Evolutionary conservation across 352 stramenopile genomes (phyloP), one percentile per base, ranked within the genome.

Genomic region (Pelagophyceae sp.): DNA sequence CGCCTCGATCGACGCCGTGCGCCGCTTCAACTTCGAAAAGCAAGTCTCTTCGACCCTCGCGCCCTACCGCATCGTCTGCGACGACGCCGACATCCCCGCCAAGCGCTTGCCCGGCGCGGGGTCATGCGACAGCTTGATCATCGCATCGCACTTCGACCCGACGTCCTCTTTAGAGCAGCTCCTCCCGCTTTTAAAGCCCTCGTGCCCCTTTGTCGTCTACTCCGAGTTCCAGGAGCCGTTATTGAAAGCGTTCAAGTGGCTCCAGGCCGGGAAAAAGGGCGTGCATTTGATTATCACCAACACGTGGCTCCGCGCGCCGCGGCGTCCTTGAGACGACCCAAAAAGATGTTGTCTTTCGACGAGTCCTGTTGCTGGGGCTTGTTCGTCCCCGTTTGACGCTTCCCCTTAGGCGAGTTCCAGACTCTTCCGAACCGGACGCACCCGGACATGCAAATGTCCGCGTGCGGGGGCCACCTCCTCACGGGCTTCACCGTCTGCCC

Each of bases 361-460:
- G n/a, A n/a, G n/a, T n/a, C n/a, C n/a, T n/a, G n/a, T n/a, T n/a
- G n/a, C n/a, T n/a, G n/a, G n/a, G n/a, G n/a, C n/a, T n/a, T n/a
- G n/a, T n/a, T n/a, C n/a, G n/a, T n/a, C n/a, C n/a, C n/a, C n/a
- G n/a, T n/a, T n/a, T n/a, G n/a, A n/a, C n/a, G n/a, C n/a, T n/a
- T n/a, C n/a, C n/a, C n/a, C n/a, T n/a, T n/a, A n/a, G n/a, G n/a
- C 51, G 90, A 95, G 80, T 91, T 93, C 80, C 91, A 96, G 79
- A 86, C 84, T 20, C 75, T 95, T 25, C 88, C 89, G 5, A 89
- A 89, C 1, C 87, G 90, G 15, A 94, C 89, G n/a, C 90, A 95
- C 78, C 91, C 91, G 0, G 88, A 92, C 79, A 96, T 95, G 91
- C 93, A 88, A 75, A 96, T 95, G 90, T 93, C 88, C 78, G 90